Conservation (phyloP, 371 early-diverging fungal species). For the Coemansia sp. region DNA sequence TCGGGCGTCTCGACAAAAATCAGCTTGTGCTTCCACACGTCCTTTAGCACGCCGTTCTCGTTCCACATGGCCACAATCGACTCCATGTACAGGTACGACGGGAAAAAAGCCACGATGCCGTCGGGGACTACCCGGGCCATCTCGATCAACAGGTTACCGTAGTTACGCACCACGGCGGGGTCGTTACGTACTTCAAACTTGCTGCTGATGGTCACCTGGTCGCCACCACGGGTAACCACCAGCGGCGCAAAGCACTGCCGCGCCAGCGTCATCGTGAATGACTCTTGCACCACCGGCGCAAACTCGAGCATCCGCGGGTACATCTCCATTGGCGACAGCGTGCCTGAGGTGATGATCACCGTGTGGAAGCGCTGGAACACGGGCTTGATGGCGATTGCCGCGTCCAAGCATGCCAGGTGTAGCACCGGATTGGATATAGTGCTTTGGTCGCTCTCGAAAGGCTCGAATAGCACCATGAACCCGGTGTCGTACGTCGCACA, state of each 20-base stretch:
- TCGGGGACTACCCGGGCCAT: slow-evolving; percentile 96
- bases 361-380: slow-evolving; percentile 95
- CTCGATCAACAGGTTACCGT: slow-evolving; percentile 96
- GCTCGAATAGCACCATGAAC: slow-evolving; percentile 97
- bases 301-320: slow-evolving; percentile 98
- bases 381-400: slow-evolving; percentile 95
- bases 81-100: slow-evolving; percentile 99
- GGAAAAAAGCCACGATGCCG: slow-evolving; percentile 99
- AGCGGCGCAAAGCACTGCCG: slow-evolving; percentile 95
- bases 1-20: slow-evolving; percentile 99
- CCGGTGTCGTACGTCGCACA: slow-evolving; percentile 96
- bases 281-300: slow-evolving; percentile 77
- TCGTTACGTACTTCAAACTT: slow-evolving; percentile 98
- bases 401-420: slow-evolving; percentile 95
- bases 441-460: slow-evolving; percentile 91
- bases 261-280: slow-evolving; percentile 92
- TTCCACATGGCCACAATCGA: slow-evolving; percentile 98
- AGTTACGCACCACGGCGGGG: slow-evolving; percentile 98
- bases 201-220: slow-evolving; percentile 95
- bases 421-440: slow-evolving; percentile 94
- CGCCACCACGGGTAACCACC: slow-evolving; percentile 96
- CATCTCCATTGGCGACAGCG: slow-evolving; percentile 98
- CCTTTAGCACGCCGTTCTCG: slow-evolving; percentile 92
- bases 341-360: slow-evolving; percentile 99
- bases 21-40: slow-evolving; percentile 95